Conservation (phyloP, 352 stramenopile genomes). For the Phytophthora agathidicida region DNA sequence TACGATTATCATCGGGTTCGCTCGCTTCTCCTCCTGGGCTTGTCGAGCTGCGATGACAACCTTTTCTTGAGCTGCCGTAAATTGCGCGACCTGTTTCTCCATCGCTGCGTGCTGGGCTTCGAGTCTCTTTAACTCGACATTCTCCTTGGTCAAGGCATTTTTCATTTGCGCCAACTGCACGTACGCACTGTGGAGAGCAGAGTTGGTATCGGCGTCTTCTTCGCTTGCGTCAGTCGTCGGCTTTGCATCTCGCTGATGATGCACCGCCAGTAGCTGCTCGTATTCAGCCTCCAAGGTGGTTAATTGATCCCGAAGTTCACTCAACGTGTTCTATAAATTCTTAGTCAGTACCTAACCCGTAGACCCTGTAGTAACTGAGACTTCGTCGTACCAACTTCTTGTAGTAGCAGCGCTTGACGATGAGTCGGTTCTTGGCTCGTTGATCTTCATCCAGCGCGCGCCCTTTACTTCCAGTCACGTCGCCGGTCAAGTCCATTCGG, state of each 20-base stretch:
- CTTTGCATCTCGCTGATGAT: constrained; percentile 32
- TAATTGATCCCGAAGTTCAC: constrained; percentile 51
- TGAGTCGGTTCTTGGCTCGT: constrained; percentile 58
- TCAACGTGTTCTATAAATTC: constrained; percentile 65
- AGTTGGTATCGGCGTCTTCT: background rate
- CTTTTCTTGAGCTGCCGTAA: constrained; percentile 46
- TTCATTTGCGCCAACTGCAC: constrained; percentile 51
- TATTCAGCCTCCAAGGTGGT: constrained; percentile 49
- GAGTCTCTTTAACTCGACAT: constrained; percentile 50
- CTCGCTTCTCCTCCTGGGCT: constrained; percentile 41
- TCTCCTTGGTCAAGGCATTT: constrained; percentile 52
- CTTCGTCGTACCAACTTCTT: constrained; percentile 72
- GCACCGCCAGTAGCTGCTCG: constrained; percentile 39
- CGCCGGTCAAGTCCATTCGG: constrained; percentile 16
- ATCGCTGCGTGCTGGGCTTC: constrained; percentile 45
- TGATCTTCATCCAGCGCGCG: constrained; percentile 36
- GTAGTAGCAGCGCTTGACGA: constrained; percentile 80
- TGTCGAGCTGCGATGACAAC: constrained; percentile 24
- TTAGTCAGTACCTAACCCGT: too few species aligned
- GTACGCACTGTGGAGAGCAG: constrained; percentile 39
- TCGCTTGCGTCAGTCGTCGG: constrained; percentile 13
- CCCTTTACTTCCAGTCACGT: constrained; percentile 6
- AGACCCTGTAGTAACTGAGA: too few species aligned
- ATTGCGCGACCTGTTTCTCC: constrained; percentile 51
- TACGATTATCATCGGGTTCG: constrained; percentile 39